phyloP scores from a whole-genome alignment of 495 filamentous ascomycete genomes.

The Endocarpon pusillum region DNA sequence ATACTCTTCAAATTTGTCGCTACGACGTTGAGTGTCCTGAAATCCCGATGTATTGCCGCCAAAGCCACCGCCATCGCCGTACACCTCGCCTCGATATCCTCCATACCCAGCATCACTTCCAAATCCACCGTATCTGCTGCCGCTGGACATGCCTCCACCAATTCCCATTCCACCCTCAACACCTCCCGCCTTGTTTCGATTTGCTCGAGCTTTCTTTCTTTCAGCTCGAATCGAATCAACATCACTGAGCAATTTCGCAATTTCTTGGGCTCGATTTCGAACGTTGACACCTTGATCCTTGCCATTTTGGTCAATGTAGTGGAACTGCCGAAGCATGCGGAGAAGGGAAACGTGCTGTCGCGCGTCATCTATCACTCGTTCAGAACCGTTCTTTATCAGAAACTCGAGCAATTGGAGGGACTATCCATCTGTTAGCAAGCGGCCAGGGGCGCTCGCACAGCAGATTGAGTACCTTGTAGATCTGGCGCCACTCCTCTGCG shows the following conservation, averaged over 20 bases:
- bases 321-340: slow-evolving; percentile 98
- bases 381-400: slow-evolving; percentile 94
- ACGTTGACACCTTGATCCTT: slow-evolving; percentile 99
- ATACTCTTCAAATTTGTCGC: slow-evolving; percentile 87
- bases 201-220: slow-evolving; percentile 80
- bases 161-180: slow-evolving; percentile 63
- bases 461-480: slow-evolving; percentile 57
- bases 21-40: slow-evolving; percentile 40
- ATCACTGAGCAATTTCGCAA: slow-evolving; percentile 82
- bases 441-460: background rate
- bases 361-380: slow-evolving; percentile 94
- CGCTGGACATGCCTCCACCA: slow-evolving; percentile 37
- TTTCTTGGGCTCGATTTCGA: slow-evolving; percentile 85
- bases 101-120: slow-evolving; percentile 62
- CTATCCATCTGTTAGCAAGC: slow-evolving; percentile 16
- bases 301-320: slow-evolving; percentile 89
- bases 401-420: slow-evolving; percentile 92
- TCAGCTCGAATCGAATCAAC: slow-evolving; percentile 86
- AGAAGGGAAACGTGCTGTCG: slow-evolving; percentile 84
- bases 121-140: slow-evolving; percentile 67
- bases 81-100: slow-evolving; percentile 73
- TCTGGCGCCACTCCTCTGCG: slow-evolving; percentile 97
- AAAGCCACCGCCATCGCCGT: slow-evolving; percentile 84
- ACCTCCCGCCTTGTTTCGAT: slow-evolving; percentile 85
- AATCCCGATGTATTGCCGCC: slow-evolving; percentile 55